Evolutionary conservation across 2,329 filamentous ascomycete species (phyloP).

Genomic region (Trichoderma pleuroti): DNA sequence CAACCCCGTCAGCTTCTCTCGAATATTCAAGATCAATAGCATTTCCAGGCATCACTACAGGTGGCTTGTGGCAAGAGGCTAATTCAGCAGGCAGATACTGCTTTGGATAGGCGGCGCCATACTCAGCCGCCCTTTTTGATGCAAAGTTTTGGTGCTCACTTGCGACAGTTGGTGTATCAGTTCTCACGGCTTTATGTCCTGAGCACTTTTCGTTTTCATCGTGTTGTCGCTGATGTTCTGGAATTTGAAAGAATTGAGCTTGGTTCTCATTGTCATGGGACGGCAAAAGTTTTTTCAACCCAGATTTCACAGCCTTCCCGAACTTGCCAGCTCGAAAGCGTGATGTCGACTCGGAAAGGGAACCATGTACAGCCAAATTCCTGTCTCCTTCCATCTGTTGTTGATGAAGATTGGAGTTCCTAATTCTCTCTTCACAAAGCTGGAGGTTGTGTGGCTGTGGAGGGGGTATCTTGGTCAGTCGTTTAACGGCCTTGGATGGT

Average conservation of each 20-base stretch:
- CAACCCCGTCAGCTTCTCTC: not conserved
- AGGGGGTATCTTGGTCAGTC: constrained; percentile 25
- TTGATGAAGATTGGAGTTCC: not conserved
- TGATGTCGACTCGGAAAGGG: constrained; percentile 9
- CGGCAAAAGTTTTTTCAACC: constrained; percentile 18
- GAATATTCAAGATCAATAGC: not conserved
- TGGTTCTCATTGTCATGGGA: not conserved
- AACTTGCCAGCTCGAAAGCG: constrained; percentile 32
- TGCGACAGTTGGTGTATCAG: not conserved
- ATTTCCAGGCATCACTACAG: not conserved
- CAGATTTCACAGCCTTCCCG: constrained; percentile 27
- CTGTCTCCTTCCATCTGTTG: constrained; percentile 12
- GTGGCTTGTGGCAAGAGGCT: not conserved
- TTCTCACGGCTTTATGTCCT: not conserved
- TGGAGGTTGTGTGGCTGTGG: constrained; percentile 37
- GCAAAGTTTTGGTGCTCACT: not conserved
- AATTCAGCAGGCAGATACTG: not conserved
- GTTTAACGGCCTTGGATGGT: not conserved
- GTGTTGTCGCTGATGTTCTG: not conserved
- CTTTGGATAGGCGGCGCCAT: not conserved
- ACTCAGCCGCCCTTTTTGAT: not conserved
- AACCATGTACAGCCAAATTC: not conserved
- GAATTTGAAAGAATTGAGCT: not conserved
- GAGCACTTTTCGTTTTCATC: not conserved
- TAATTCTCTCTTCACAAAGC: constrained; percentile 29